Base-by-base conservation (phyloP, 2,329 filamentous ascomycete genomes). In the Claviceps cyperi region DNA sequence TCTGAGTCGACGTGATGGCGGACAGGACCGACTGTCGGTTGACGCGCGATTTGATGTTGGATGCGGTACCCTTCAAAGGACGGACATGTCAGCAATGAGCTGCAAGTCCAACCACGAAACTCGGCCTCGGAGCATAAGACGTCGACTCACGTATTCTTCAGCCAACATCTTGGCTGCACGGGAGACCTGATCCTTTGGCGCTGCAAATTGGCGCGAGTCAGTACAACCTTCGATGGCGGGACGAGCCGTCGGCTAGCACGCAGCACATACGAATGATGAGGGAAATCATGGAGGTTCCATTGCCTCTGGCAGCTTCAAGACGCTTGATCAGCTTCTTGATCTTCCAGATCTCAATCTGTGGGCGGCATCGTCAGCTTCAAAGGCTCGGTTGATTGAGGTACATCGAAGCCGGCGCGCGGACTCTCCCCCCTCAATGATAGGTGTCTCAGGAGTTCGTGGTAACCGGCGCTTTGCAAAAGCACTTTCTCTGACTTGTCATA, bases 241-340 rank as follows among this genome's bases (percentile, higher is more conserved):
- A 37, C 11, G 28, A 14, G 32, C 44, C 9, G n/a, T 46, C 9
- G 28, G 46, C 9, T n/a, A 28, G 21, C 32, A 48, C 19, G 38
- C 44, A 49, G 52, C 51, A 74, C 86, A 64, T 75, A 94, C 88
- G 92, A 65, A 98, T 97, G 63, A 98, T 96, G 70, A 98, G 80
- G 57, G 91, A 97, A 71, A 98, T 98, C 92, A 98, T 98, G 75
- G 84, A 91, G 57, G 92, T 98, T 74, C 92, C 92, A 80, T 98
- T 98, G 68, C 92, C 92, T 68, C 94, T 81, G 60, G 94, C 94
- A 55, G 88, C 86, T 72, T 97, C 92, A 62, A 98, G 87, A 63
- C 92, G 86, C 75, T 97, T 98, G 74, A 98, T 95, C 66, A 98
- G 77, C 78, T 98, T 98, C 80, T 98, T 98, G 66, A 98, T 90